Evolutionary conservation across 2,329 filamentous ascomycete species (phyloP).

Genomic region (Purpureocillium lavendulum): DNA sequence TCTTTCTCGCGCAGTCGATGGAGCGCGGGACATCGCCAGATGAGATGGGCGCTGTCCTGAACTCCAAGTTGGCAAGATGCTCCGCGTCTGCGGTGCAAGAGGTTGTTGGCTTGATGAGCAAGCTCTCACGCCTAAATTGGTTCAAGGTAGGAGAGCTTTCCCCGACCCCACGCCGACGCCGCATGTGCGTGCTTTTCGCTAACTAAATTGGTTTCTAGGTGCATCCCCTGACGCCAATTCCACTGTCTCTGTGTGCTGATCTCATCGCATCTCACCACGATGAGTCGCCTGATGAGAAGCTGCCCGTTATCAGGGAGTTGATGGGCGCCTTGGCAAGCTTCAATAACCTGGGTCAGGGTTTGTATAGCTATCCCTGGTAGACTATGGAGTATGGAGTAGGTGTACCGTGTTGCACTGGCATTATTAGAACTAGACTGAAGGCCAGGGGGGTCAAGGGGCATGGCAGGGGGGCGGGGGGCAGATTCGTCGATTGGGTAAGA

Average conservation of each 20-base stretch:
- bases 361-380: neutral
- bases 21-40: neutral
- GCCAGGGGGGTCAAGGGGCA: neutral
- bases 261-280: constrained; percentile 4
- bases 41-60: neutral
- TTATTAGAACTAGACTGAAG: neutral
- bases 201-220: neutral
- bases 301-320: neutral
- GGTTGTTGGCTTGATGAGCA: neutral
- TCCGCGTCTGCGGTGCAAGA: neutral
- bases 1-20: neutral
- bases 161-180: too few relatives aligned
- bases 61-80: neutral
- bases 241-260: constrained; percentile 1
- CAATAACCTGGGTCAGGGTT: neutral
- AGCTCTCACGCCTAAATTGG: neutral
- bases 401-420: too few relatives aligned
- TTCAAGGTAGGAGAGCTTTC: constrained; percentile 1
- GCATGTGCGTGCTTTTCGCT: too few relatives aligned
- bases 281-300: neutral
- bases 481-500: too few relatives aligned
- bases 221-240: constrained; percentile 5
- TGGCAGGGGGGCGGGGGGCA: too few relatives aligned
- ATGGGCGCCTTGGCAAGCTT: neutral
- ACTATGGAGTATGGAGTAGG: neutral